Evolutionary conservation across 139 green algal genomes (phyloP).

Genomic region (Picocystis salinarum): DNA sequence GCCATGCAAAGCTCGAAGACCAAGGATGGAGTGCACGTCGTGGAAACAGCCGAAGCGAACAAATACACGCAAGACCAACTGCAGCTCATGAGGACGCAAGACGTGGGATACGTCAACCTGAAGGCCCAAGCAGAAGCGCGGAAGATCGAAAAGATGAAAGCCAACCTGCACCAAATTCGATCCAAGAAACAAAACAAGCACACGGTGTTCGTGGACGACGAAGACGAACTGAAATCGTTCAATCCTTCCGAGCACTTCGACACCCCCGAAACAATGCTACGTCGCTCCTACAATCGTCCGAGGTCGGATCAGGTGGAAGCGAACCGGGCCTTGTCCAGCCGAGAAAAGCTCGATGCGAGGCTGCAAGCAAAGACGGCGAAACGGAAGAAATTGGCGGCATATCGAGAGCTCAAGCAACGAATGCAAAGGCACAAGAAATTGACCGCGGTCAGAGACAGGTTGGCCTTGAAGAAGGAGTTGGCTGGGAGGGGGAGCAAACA

Average conservation of each 20-base stretch:
- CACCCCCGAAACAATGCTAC: slow-evolving; percentile 49
- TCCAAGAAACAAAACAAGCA: slow-evolving; percentile 22
- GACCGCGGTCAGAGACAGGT: slow-evolving; percentile 19
- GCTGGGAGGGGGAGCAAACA: slow-evolving; percentile 53
- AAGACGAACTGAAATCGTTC: slow-evolving; percentile 28
- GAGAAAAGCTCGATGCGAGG: background rate
- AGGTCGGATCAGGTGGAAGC: slow-evolving; percentile 18
- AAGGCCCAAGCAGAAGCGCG: slow-evolving; percentile 57
- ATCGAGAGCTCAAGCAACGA: slow-evolving; percentile 59
- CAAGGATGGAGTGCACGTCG: slow-evolving; percentile 58
- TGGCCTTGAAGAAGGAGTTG: slow-evolving; percentile 43
- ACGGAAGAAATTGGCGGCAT: slow-evolving; percentile 32
- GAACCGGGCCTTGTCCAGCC: no score
- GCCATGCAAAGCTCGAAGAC: slow-evolving; percentile 75
- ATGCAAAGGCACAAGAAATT: slow-evolving; percentile 38
- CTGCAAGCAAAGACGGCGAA: background rate
- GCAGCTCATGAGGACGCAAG: slow-evolving; percentile 81
- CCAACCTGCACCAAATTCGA: slow-evolving; percentile 68
- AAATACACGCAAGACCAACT: slow-evolving; percentile 85
- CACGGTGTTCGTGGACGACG: slow-evolving; percentile 56
- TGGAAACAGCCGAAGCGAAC: slow-evolving; percentile 30
- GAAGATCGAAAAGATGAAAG: slow-evolving; percentile 53
- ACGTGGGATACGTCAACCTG: slow-evolving; percentile 59
- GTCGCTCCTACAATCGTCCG: slow-evolving; percentile 57
- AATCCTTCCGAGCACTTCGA: slow-evolving; percentile 49